phyloP scores from a whole-genome alignment of 495 filamentous ascomycete genomes.

The Pseudoneurospora amorphoporcata region DNA sequence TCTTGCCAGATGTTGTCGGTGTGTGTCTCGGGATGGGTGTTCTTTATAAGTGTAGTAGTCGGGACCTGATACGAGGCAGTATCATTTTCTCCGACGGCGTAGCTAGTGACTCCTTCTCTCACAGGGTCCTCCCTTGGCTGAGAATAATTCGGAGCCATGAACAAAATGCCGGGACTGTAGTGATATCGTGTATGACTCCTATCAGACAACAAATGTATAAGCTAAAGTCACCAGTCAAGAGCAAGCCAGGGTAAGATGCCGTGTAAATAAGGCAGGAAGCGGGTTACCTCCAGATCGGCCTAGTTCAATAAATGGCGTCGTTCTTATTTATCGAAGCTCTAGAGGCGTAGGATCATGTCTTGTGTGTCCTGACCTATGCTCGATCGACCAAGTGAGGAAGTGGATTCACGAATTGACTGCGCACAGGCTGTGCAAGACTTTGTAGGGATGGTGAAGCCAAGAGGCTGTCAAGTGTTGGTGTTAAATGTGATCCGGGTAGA shows the following conservation, averaged over 20 bases:
- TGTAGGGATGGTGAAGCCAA: not conserved
- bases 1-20: not conserved
- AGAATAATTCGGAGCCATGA: not conserved
- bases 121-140: not conserved
- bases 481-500: not conserved
- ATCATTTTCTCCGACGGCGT: not conserved
- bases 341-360: not conserved
- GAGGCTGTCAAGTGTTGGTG: not conserved
- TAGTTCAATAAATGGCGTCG: not conserved
- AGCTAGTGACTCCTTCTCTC: not conserved
- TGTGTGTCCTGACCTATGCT: not conserved
- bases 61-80: not conserved
- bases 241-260: not conserved
- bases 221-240: not conserved
- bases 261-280: not conserved
- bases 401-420: not conserved
- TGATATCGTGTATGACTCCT: not conserved
- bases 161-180: not conserved
- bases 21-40: not conserved
- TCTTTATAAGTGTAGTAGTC: not conserved
- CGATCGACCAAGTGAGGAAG: not conserved
- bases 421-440: not conserved
- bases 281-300: not conserved
- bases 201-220: not conserved
- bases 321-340: not conserved